phyloP scores from a whole-genome alignment of 75 land plant species.

The Picea sitchensis region DNA sequence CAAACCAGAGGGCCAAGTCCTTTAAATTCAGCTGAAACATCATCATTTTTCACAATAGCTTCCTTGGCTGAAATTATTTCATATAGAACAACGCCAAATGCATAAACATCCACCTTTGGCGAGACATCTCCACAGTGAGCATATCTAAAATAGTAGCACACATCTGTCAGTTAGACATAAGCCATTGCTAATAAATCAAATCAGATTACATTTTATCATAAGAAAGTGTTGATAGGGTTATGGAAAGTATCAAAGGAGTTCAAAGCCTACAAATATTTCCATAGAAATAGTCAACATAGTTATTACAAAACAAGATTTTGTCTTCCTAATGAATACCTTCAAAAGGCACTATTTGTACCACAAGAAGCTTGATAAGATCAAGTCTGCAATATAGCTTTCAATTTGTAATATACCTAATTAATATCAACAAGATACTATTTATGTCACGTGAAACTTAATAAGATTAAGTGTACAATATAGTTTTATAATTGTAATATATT shows the following conservation, averaged over 20 bases:
- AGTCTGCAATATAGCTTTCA: no score
- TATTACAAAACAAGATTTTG: no score
- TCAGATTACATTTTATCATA: not conserved
- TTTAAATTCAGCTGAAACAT: slow-evolving; percentile 36
- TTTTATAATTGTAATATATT: no score
- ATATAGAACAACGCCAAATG: slow-evolving; percentile 94
- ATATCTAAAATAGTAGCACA: slow-evolving; percentile 47
- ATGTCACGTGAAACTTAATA: no score
- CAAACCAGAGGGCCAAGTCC: slow-evolving; percentile 77
- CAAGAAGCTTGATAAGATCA: no score
- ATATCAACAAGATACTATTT: no score
- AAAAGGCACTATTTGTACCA: no score
- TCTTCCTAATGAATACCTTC: no score
- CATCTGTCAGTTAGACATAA: not conserved
- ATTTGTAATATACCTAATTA: no score
- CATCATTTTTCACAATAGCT: slow-evolving; percentile 61
- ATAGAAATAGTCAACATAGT: not conserved
- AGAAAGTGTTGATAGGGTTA: not conserved
- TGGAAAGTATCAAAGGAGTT: not conserved
- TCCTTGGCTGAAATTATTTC: slow-evolving; percentile 95
- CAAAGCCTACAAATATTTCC: not conserved
- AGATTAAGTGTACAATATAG: no score
- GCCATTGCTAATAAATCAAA: not conserved
- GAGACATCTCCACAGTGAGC: slow-evolving; percentile 94
- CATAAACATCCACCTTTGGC: slow-evolving; percentile 89